Conservation (phyloP, 2,329 filamentous ascomycete species). For the Hypoxylon sp. region DNA sequence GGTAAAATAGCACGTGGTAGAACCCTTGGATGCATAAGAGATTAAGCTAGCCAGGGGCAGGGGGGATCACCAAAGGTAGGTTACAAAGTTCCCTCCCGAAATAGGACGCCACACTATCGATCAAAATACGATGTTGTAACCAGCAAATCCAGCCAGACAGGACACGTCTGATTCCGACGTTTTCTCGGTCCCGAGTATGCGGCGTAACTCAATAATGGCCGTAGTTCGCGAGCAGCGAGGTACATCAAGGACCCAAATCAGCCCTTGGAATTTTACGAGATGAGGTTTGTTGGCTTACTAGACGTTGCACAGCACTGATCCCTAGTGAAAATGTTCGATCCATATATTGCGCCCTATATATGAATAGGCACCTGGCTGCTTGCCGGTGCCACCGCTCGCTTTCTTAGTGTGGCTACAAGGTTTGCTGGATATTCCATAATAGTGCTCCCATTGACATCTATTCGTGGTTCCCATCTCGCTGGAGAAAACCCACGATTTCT, state of each 20-base stretch:
- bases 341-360: slow-evolving; percentile 31
- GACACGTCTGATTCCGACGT: slow-evolving; percentile 16
- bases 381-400: slow-evolving; percentile 4
- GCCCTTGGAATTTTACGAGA: slow-evolving; percentile 10
- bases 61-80: slow-evolving; percentile 13
- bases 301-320: slow-evolving; percentile 17
- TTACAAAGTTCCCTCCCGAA: slow-evolving; percentile 3
- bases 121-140: slow-evolving; percentile 26
- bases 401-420: slow-evolving; percentile 18
- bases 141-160: background rate
- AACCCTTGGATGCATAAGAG: slow-evolving; percentile 10
- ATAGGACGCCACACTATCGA: slow-evolving; percentile 26
- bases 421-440: slow-evolving; percentile 17
- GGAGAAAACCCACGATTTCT: slow-evolving; percentile 1
- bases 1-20: background rate
- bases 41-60: slow-evolving; percentile 28
- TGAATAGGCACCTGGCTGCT: slow-evolving; percentile 19
- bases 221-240: background rate
- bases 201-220: slow-evolving; percentile 29
- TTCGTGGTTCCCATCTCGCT: background rate
- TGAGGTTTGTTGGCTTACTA: slow-evolving; percentile 22
- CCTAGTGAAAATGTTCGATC: slow-evolving; percentile 10
- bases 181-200: slow-evolving; percentile 37
- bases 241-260: slow-evolving; percentile 13
- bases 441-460: background rate